Conservation (phyloP, 106 monocot genomes). For the Dendrobium huoshanense region DNA sequence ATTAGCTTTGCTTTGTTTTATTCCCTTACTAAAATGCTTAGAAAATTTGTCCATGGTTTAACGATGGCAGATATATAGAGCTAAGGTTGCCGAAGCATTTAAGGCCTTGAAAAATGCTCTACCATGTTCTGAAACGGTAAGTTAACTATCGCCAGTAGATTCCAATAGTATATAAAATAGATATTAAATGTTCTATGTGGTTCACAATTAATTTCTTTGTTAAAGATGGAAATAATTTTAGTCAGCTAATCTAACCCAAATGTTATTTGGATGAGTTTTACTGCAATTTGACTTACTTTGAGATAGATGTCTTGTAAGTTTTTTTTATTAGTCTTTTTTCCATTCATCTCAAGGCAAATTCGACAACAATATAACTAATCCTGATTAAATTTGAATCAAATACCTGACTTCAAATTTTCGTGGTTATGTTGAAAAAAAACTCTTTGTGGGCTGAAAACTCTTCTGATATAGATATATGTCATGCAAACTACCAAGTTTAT, state of each 20-base stretch:
- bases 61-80: slow-evolving; percentile 26
- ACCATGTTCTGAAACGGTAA: slow-evolving; percentile 32
- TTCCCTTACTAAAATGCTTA: neutral
- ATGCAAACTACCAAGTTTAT: neutral
- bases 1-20: neutral
- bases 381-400: too few species aligned
- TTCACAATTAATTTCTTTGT: neutral
- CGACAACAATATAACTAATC: too few species aligned
- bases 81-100: slow-evolving; percentile 36
- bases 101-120: slow-evolving; percentile 32
- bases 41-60: neutral
- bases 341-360: too few species aligned
- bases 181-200: neutral
- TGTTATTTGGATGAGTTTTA: too few species aligned
- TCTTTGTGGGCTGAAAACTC: neutral
- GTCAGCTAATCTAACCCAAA: too few species aligned
- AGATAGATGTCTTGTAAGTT: too few species aligned
- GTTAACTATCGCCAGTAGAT: neutral
- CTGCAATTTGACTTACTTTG: too few species aligned
- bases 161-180: neutral
- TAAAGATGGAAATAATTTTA: too few species aligned
- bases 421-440: neutral
- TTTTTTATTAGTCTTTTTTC: too few species aligned
- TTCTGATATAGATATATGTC: neutral
- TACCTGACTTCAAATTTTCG: too few species aligned